These are phyloP conservation scores for Cladosporium colombiae DNA, from an alignment of 2,329 filamentous ascomycete species.

Conservation along the genomic window DNA sequence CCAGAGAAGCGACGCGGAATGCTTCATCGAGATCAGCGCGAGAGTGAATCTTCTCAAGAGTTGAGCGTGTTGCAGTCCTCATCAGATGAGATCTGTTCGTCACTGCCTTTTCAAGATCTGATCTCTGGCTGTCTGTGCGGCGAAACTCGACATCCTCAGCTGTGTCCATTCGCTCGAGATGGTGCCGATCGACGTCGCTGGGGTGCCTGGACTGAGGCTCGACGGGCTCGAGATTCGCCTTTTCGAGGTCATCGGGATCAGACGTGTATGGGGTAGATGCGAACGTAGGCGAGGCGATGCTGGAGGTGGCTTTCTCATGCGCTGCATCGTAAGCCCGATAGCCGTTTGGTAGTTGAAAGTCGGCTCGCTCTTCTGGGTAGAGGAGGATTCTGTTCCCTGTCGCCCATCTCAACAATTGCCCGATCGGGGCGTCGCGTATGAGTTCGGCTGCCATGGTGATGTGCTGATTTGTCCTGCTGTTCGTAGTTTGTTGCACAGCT, in stretches of 20 bases:
- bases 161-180: constrained; percentile 86
- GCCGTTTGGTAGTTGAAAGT: constrained; percentile 53
- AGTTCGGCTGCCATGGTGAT: constrained; percentile 8
- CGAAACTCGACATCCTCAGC: constrained; percentile 92
- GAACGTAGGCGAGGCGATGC: neutral
- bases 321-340: constrained; percentile 32
- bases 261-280: neutral
- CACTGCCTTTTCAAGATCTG: constrained; percentile 27
- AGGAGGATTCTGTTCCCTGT: constrained; percentile 56
- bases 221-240: constrained; percentile 28
- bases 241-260: constrained; percentile 35
- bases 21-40: constrained; percentile 44
- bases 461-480: neutral
- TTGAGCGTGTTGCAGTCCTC: constrained; percentile 40
- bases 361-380: constrained; percentile 61
- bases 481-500: neutral
- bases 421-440: constrained; percentile 59
- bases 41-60: constrained; percentile 39
- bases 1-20: constrained; percentile 35
- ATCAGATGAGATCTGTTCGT: constrained; percentile 24
- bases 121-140: constrained; percentile 12
- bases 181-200: constrained; percentile 58
- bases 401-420: constrained; percentile 58
- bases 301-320: neutral
- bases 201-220: constrained; percentile 18